These are phyloP conservation scores for Pythium brachiatum DNA, from an alignment of 352 stramenopile genomes.

Conservation along the genomic window DNA sequence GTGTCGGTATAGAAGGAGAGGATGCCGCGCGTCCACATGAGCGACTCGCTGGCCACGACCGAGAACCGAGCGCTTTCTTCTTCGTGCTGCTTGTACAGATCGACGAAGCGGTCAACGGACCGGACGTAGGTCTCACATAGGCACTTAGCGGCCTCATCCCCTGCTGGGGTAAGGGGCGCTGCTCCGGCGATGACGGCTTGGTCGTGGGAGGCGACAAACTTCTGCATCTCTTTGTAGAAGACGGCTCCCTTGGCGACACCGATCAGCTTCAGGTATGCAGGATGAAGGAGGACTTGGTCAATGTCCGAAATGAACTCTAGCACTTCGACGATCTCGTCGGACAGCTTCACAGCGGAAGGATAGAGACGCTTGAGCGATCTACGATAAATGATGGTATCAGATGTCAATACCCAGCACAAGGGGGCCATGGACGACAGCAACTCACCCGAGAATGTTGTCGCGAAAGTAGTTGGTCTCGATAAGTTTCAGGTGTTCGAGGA, in stretches of 20 bases:
- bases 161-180: not conserved
- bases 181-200: conserved; percentile 19
- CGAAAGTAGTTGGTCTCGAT: conserved; percentile 72
- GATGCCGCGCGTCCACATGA: conserved; percentile 69
- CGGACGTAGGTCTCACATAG: conserved; percentile 74
- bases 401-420: no score
- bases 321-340: conserved; percentile 64
- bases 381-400: not conserved
- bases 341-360: conserved; percentile 51
- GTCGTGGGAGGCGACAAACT: conserved; percentile 47
- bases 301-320: conserved; percentile 75
- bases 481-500: conserved; percentile 54
- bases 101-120: conserved; percentile 63
- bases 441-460: conserved; percentile 49
- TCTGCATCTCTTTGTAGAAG: conserved; percentile 57
- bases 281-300: conserved; percentile 58
- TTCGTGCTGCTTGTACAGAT: conserved; percentile 60
- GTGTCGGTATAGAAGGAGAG: conserved; percentile 83
- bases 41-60: conserved; percentile 68
- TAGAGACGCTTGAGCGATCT: conserved; percentile 65
- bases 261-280: conserved; percentile 58
- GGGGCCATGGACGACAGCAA: not conserved
- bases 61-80: conserved; percentile 45
- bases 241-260: conserved; percentile 46
- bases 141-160: conserved; percentile 37